Evolutionary conservation across 495 filamentous ascomycete genomes (phyloP), one percentile per base, ranked within the genome.

Genomic region (Penicillium desertorum): DNA sequence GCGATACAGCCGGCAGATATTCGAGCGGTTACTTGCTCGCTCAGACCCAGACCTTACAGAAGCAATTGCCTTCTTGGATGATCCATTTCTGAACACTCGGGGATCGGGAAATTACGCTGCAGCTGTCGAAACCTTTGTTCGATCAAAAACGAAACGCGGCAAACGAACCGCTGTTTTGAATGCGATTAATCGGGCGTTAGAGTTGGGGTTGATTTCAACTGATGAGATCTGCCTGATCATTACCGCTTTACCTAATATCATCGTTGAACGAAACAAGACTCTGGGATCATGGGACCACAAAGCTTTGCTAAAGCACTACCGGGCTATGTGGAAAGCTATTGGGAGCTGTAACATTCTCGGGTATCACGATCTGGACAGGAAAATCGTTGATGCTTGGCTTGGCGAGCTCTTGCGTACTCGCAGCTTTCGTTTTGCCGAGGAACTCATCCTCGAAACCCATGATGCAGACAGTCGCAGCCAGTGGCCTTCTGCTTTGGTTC

Each of bases 31-130:
- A 39, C 61, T 76, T 14, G 50, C 61, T 25, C 60, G 51, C 8
- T 61, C 60, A 4, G 41, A 43, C 4, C 46, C 32, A 8, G 50
- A 62, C 16, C 65, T 58, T 34, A 68, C 16, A 10, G 64, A 72
- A 55, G 62, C 74, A 0, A 55, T 74, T n/a, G 50, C 62, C 9
- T 81, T 81, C 37, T 48, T 81, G 25, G 72, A 76, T 43, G 78
- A 83, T 48, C 66, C 65, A 0, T 64, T 64, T 27, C 47, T 81
- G 32, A 79, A 79, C 51, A 68, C 64, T 27, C 62, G 51, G 5
- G 72, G 73, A 14, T 69, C 76, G 12, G 64, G 72, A 1, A 81
- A 81, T 57, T 78, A 74, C 32, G 50, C 62, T 46, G 47, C 59
- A 14, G 59, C 68, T 5, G 58, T 73, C 44, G 48, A 71, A 47